A percentile compares a stretch with the other conserved stretches of the same genome.
These are phyloP conservation scores for Sordariomycetes sp. DNA, from an alignment of 2,329 filamentous ascomycete species.

Conservation along the genomic window DNA sequence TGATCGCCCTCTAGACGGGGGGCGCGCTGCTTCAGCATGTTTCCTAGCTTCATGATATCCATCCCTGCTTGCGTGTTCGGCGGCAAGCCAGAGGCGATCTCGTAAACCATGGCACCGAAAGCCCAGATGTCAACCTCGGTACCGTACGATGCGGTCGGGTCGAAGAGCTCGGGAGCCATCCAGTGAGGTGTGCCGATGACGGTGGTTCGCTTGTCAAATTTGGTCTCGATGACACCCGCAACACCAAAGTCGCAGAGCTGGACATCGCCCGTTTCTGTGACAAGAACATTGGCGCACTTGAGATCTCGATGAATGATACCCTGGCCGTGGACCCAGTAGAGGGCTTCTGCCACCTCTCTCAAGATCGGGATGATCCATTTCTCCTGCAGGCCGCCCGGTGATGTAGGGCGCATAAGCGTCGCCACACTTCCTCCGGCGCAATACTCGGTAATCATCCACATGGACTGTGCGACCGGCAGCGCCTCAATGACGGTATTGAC, in stretches of 20 bases:
- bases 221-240: conserved; percentile 66
- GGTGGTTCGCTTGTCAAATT: conserved; percentile 68
- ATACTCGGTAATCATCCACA: conserved; percentile 86
- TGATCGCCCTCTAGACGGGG: conserved; percentile 63
- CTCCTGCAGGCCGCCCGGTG: conserved; percentile 56
- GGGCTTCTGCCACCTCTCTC: conserved; percentile 55
- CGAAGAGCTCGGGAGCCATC: conserved; percentile 77
- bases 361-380: conserved; percentile 62
- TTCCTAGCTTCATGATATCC: conserved; percentile 39
- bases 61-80: conserved; percentile 54
- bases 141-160: conserved; percentile 54
- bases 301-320: conserved; percentile 65
- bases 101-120: conserved; percentile 71
- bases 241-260: conserved; percentile 83
- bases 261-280: conserved; percentile 67
- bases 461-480: conserved; percentile 64
- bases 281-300: conserved; percentile 71
- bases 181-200: conserved; percentile 78
- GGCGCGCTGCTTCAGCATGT: conserved; percentile 48
- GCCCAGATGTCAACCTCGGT: conserved; percentile 78
- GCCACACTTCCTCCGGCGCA: conserved; percentile 77
- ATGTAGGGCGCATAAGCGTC: conserved; percentile 60
- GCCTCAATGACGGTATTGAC: conserved; percentile 77
- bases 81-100: conserved; percentile 70
- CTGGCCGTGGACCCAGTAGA: conserved; percentile 58